phyloP scores from a whole-genome alignment of 2,329 filamentous ascomycete genomes.

The Aspergillus brunneoviolaceus region DNA sequence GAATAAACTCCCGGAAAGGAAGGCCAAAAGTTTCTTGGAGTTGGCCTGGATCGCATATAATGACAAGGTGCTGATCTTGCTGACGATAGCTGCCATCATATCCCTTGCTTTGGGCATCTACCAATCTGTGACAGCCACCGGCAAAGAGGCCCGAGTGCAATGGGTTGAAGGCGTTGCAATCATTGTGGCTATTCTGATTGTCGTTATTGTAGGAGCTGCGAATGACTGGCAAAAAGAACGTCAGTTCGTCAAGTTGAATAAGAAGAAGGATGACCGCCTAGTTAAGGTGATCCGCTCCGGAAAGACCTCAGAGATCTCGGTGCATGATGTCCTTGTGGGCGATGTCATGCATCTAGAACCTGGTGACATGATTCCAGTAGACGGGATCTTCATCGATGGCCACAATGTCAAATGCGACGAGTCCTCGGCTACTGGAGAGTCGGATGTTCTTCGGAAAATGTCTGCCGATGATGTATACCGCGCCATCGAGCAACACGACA shows the following conservation, averaged over 20 bases:
- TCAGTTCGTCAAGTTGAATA: conserved; percentile 76
- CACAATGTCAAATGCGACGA: conserved; percentile 70
- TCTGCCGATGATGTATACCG: conserved; percentile 63
- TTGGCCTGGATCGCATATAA: conserved; percentile 80
- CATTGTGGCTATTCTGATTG: conserved; percentile 71
- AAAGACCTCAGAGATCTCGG: conserved; percentile 65
- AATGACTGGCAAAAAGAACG: conserved; percentile 83
- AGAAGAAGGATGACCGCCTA: conserved; percentile 72
- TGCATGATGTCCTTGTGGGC: conserved; percentile 70
- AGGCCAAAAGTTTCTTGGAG: conserved; percentile 67
- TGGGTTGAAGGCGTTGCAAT: conserved; percentile 84
- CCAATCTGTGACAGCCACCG: conserved; percentile 62
- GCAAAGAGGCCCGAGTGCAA: conserved; percentile 60
- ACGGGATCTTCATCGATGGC: conserved; percentile 68
- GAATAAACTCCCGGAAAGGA: conserved; percentile 67
- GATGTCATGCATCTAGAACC: conserved; percentile 72
- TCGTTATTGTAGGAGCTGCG: conserved; percentile 72
- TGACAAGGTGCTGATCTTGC: conserved; percentile 73
- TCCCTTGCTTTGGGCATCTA: conserved; percentile 74
- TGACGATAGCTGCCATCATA: conserved; percentile 70
- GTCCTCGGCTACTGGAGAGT: conserved; percentile 74
- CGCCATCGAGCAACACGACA: conserved; percentile 60
- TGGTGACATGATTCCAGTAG: conserved; percentile 70
- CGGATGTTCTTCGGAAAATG: conserved; percentile 68
- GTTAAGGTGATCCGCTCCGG: conserved; percentile 78